Evolutionary conservation across 805 yeast genomes (phyloP).

Genomic region (Kodamaea kaohsiungensis): DNA sequence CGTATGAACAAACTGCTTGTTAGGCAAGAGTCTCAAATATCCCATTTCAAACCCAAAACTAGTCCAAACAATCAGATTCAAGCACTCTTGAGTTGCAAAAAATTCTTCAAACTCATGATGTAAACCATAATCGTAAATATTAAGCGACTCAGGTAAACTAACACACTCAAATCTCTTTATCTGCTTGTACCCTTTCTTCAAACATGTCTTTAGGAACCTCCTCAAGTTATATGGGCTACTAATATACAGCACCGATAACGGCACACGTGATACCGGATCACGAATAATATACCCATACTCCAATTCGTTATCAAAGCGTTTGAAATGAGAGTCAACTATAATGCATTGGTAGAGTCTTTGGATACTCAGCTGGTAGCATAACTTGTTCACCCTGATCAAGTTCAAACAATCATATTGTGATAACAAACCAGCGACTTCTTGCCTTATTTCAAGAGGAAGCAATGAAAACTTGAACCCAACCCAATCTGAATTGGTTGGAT

Average conservation of each 20-base stretch:
- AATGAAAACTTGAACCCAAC: slow-evolving; percentile 19
- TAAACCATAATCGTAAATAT: slow-evolving; percentile 34
- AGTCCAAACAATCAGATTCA: slow-evolving; percentile 34
- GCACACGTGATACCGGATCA: slow-evolving; percentile 1
- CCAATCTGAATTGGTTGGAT: neutral
- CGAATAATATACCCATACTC: slow-evolving; percentile 17
- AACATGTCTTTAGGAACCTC: slow-evolving; percentile 25
- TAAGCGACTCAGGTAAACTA: slow-evolving; percentile 44
- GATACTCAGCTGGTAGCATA: slow-evolving; percentile 30
- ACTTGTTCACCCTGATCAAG: slow-evolving; percentile 28
- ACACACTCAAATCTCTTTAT: slow-evolving; percentile 32
- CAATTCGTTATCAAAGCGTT: slow-evolving; percentile 30
- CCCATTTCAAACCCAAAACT: slow-evolving; percentile 30
- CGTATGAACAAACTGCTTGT: slow-evolving; percentile 22
- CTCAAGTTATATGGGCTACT: slow-evolving; percentile 43
- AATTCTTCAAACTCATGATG: slow-evolving; percentile 25
- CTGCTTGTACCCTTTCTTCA: neutral
- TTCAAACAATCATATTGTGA: slow-evolving; percentile 40
- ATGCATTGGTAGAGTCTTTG: slow-evolving; percentile 40
- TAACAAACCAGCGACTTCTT: slow-evolving; percentile 31
- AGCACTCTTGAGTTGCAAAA: slow-evolving; percentile 24
- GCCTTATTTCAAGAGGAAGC: slow-evolving; percentile 40
- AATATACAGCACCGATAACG: slow-evolving; percentile 28
- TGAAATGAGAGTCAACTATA: slow-evolving; percentile 39
- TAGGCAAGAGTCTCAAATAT: slow-evolving; percentile 32